Conservation (phyloP, 306 rosid genomes). For the Acacia confusa region DNA sequence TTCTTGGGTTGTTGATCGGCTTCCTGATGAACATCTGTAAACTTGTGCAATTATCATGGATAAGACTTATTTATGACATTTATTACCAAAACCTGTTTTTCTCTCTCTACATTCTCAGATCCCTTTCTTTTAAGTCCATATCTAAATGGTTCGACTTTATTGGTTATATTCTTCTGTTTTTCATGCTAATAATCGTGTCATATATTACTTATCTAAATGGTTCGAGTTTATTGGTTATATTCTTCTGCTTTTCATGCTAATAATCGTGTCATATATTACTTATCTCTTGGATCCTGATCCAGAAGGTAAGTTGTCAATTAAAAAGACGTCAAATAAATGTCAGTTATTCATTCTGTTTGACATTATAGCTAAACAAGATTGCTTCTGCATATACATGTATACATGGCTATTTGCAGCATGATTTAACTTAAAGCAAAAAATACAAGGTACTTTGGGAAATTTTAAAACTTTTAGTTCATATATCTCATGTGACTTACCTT, state of each 20-base stretch:
- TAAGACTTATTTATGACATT: not conserved
- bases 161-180: not conserved
- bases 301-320: not conserved
- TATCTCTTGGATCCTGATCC: not conserved
- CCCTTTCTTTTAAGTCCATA: conserved; percentile 2
- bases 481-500: conserved; percentile 27
- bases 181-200: conserved; percentile 9
- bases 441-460: not conserved
- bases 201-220: conserved; percentile 3
- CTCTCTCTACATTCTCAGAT: not conserved
- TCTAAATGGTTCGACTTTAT: not conserved
- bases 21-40: not conserved
- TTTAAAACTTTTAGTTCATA: conserved; percentile 7
- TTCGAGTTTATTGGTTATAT: not conserved
- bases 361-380: not conserved
- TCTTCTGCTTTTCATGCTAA: conserved; percentile 2
- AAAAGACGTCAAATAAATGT: conserved; percentile 6
- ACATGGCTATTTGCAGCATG: conserved; percentile 6
- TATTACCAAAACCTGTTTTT: not conserved
- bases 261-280: conserved; percentile 12
- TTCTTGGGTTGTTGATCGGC: not conserved
- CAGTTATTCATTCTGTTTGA: not conserved
- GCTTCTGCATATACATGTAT: not conserved
- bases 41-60: not conserved
- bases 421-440: conserved; percentile 16